Base-by-base conservation (phyloP, 371 early-diverging fungal species). In the Syncephalis fuscata region DNA sequence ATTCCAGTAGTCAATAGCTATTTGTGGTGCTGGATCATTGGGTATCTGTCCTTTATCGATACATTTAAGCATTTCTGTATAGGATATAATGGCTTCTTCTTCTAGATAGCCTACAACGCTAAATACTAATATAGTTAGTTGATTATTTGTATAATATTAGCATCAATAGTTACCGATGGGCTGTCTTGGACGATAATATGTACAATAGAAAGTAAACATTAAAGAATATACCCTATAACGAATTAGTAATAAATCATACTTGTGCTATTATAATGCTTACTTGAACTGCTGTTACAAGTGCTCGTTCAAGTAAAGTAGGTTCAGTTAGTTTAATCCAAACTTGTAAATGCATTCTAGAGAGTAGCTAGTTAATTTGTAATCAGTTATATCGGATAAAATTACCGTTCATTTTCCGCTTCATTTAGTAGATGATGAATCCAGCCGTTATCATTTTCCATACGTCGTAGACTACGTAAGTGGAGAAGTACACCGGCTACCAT, bases 71-170 rank as follows among this genome's bases (percentile, higher is more conserved):
- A 90, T 84, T 55, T 78, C 76, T 1, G 89, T 89, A 67, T 98
- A 98, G 0, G 91, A 86, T 24, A 85, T 69, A 20, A 94, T 84
- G 2, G 98, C 98, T 58, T 91, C 88, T 64, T 98, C 98, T 62
- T 84, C 85, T 15, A 84, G 65, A 52, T 84, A 84, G 2, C 85
- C 85, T 19, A 64, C 63, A 47, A 70, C 56, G 17, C 41, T 41
- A 41, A 16, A 5, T n/a, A 41, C n/a, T 32, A 11, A 32, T 11
- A 11, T 32, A 32, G 11, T 32, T 32, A 32, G 32, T 32, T 7
- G 4, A 32, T 7, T 11, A 11, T 32, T 32, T 4, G 7, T 32
- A 32, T 4, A 32, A 32, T 32, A 32, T 7, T 7, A 7, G 32
- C 32, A 32, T 11, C 11, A 32, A 32, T 5, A 77, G 84, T 40